Evolutionary conservation across 495 filamentous ascomycete species (phyloP).

Genomic region (Letharia lupina): DNA sequence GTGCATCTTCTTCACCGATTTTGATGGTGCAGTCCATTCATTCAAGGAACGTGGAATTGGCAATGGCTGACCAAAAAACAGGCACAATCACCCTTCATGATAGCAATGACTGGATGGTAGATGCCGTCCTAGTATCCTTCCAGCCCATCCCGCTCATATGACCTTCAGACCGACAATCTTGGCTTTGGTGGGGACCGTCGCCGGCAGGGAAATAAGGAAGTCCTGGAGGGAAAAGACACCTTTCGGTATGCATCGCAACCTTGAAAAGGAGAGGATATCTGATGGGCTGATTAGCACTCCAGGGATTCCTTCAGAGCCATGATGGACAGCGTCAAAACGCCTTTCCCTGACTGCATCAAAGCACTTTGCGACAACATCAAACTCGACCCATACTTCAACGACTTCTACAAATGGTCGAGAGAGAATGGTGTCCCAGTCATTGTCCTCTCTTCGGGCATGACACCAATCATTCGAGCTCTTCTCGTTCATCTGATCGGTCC

Average conservation of each 20-base stretch:
- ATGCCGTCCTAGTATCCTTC: neutral
- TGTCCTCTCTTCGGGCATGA: constrained; percentile 84
- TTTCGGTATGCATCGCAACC: constrained; percentile 52
- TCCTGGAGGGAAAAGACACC: constrained; percentile 53
- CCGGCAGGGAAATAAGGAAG: constrained; percentile 56
- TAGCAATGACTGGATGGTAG: constrained; percentile 81
- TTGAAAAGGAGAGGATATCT: neutral
- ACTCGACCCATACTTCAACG: constrained; percentile 74
- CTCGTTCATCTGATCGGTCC: constrained; percentile 69
- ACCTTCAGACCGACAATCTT: constrained; percentile 70
- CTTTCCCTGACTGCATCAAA: constrained; percentile 71
- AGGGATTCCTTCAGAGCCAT: constrained; percentile 78
- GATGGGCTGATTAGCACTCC: constrained; percentile 12
- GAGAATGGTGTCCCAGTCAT: constrained; percentile 84
- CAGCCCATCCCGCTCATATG: constrained; percentile 18
- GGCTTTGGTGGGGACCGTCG: constrained; percentile 67
- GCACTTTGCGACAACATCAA: constrained; percentile 72
- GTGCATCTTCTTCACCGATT: constrained; percentile 96
- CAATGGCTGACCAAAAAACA: neutral
- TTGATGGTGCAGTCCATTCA: constrained; percentile 90
- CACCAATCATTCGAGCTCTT: constrained; percentile 78
- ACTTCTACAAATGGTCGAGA: constrained; percentile 74
- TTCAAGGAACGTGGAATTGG: constrained; percentile 57
- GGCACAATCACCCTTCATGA: constrained; percentile 24
- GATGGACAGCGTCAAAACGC: constrained; percentile 68